Percentiles rank a stretch among this genome's conserved stretches.
These are phyloP conservation scores for Phytophthora pinifolia DNA, from an alignment of 352 stramenopile species.

Conservation along the genomic window DNA sequence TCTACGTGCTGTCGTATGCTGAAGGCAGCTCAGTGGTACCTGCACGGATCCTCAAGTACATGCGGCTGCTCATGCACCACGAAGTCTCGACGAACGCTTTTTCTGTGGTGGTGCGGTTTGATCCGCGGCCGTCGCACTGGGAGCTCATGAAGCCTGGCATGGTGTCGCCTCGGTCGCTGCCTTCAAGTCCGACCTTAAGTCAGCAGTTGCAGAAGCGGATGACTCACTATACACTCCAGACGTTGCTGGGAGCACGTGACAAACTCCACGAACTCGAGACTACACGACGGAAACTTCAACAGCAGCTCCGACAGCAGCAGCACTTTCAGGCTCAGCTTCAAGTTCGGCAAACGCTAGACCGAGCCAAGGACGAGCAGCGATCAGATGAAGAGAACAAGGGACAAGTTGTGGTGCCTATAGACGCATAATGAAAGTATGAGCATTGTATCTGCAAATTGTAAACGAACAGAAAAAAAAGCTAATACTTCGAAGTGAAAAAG, in stretches of 20 bases:
- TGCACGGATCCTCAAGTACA: constrained; percentile 83
- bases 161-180: constrained; percentile 73
- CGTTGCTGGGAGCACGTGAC: constrained; percentile 53
- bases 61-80: constrained; percentile 86
- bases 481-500: too few relatives aligned
- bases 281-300: constrained; percentile 37
- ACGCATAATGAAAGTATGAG: constrained; percentile 6
- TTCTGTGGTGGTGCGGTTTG: constrained; percentile 76
- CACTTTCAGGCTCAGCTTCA: constrained; percentile 1
- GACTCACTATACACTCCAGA: constrained; percentile 76
- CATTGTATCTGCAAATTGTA: too few relatives aligned
- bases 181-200: constrained; percentile 72
- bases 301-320: constrained; percentile 13
- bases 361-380: neutral
- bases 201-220: constrained; percentile 74
- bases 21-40: constrained; percentile 73
- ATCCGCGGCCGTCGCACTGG: constrained; percentile 69
- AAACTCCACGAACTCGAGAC: constrained; percentile 59
- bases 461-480: too few relatives aligned
- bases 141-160: constrained; percentile 78
- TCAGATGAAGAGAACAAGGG: neutral
- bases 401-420: constrained; percentile 12
- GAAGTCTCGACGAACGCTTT: constrained; percentile 86
- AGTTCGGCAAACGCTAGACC: neutral
- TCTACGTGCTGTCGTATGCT: constrained; percentile 80